Evolutionary conservation across 2,329 filamentous ascomycete species (phyloP), one percentile per base, ranked within the genome.

Genomic region (Lecanoromycetidae sp.): DNA sequence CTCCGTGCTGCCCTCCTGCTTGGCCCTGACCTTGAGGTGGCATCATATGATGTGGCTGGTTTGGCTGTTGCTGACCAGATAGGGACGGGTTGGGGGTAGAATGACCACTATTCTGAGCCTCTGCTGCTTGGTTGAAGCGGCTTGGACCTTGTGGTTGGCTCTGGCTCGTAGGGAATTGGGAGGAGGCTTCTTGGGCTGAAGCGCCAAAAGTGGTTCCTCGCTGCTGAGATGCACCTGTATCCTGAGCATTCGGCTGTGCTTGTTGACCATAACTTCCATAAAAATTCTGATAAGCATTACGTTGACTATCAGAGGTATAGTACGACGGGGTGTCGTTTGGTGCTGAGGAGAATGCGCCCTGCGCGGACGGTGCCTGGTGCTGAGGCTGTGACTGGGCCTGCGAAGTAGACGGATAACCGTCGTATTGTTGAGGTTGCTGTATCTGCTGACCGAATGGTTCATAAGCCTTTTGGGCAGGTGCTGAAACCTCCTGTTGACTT

Each of bases 381-480:
- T 80, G 77, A 65, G 63, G 58, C 57, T 86, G 82, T 58, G 76
- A 79, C 50, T 82, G 81, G 50, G 71, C 67, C 50, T 72, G 71
- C 40, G 67, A 63, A 19, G 72, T 68, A 44, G 69, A 59, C 32
- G 65, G 63, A 54, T 71, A 54, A 12, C 35, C 44, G 13, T 55
- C 52, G 32, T 44, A 55, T 32, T 43, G 61, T 50, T 70, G 68
- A 37, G 61, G 65, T 43, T 69, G 68, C 48, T 69, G 73, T 53
- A 77, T 74, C 61, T 87, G 85, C 61, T 93, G 86, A 56, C 74
- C 77, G 62, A 94, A 96, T 0, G 85, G 77, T 61, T 95, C 90
- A 64, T 87, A 88, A 2, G 83, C 78, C 70, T 96, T 95, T 65
- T 87, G 83, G 4, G 72, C 68, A 46, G 76, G 71, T 17, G 76